Percentiles rank a stretch among this genome's conserved stretches.
These are phyloP conservation scores for Candida jianshihensis DNA, from an alignment of 805 yeast species.

Conservation along the genomic window DNA sequence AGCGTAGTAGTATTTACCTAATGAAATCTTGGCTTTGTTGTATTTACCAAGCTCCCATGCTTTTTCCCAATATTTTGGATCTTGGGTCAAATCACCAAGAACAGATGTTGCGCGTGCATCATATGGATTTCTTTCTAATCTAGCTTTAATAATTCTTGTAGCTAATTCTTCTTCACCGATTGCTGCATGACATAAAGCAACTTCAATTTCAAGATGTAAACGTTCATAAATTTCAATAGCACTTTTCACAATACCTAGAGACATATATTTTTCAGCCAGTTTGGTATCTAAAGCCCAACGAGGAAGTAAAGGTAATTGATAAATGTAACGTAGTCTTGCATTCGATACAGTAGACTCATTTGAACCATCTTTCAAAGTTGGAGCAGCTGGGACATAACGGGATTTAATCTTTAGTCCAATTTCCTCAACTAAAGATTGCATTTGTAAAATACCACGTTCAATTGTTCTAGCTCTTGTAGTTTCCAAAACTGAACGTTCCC, in stretches of 20 bases:
- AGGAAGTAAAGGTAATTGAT: conserved; percentile 70
- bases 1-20: conserved; percentile 63
- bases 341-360: conserved; percentile 21
- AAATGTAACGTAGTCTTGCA: conserved; percentile 61
- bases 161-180: conserved; percentile 71
- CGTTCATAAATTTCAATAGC: conserved; percentile 88
- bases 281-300: conserved; percentile 78
- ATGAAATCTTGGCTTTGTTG: conserved; percentile 77
- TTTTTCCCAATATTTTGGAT: conserved; percentile 70
- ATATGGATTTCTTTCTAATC: conserved; percentile 50
- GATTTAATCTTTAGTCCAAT: conserved; percentile 61
- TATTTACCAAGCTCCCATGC: conserved; percentile 86
- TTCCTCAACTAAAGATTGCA: conserved; percentile 88
- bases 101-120: conserved; percentile 83
- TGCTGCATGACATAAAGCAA: conserved; percentile 86
- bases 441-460: conserved; percentile 89
- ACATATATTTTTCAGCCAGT: conserved; percentile 81
- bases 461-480: conserved; percentile 76
- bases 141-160: conserved; percentile 43
- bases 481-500: conserved; percentile 87
- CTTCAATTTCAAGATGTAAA: conserved; percentile 67
- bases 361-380: conserved; percentile 17
- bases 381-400: conserved; percentile 41
- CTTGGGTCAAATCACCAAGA: conserved; percentile 76
- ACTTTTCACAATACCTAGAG: conserved; percentile 75